Percentiles rank a stretch among this genome's conserved stretches.
Evolutionary conservation across 2,329 filamentous ascomycete species (phyloP).

Genomic region (Ceratocystis ficicola): DNA sequence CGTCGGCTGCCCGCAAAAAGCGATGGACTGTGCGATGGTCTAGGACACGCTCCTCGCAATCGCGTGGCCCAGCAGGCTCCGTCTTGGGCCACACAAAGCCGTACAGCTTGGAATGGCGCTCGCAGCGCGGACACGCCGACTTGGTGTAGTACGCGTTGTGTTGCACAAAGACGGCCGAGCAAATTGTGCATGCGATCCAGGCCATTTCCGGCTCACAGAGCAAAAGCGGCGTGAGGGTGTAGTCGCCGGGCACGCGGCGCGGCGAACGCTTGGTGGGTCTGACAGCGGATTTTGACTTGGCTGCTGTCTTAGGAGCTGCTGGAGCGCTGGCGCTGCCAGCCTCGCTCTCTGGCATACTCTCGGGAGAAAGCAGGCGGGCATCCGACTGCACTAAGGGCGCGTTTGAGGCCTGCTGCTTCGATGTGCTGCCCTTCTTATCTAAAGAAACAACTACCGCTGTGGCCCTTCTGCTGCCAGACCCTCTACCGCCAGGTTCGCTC

Average conservation of each 20-base stretch:
- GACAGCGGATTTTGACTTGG: background rate
- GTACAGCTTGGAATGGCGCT: conserved; percentile 90
- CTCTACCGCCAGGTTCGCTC: background rate
- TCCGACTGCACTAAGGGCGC: background rate
- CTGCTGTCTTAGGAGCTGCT: no score
- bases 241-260: conserved; percentile 57
- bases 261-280: background rate
- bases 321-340: background rate
- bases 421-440: background rate
- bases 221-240: conserved; percentile 65
- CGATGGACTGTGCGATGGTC: conserved; percentile 83
- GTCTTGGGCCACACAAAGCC: conserved; percentile 96
- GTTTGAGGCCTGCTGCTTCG: background rate
- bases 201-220: conserved; percentile 62
- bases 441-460: background rate
- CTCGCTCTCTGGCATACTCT: background rate
- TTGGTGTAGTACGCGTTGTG: conserved; percentile 76
- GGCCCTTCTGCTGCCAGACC: background rate
- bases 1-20: conserved; percentile 62
- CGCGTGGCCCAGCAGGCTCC: conserved; percentile 60
- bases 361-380: background rate
- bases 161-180: conserved; percentile 72
- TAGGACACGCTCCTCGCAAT: conserved; percentile 59
- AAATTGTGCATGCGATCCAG: conserved; percentile 85
- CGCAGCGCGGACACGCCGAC: conserved; percentile 79